Evolutionary conservation across 768 basidiomycete genomes (phyloP).

Genomic region (Lentinula boryana): DNA sequence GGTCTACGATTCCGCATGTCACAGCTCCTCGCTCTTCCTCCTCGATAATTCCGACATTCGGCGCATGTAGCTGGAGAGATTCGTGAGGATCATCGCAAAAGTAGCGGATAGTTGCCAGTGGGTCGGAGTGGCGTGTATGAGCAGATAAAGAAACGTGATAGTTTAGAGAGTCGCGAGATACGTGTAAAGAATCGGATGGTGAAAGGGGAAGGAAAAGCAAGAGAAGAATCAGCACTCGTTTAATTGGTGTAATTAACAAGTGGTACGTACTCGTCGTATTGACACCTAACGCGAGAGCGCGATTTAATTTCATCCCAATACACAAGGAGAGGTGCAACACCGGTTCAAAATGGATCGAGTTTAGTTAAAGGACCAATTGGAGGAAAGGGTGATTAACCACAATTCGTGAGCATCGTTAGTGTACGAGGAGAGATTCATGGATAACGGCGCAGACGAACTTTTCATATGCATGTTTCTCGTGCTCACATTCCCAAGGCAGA

Average conservation of each 20-base stretch:
- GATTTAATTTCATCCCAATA: background rate
- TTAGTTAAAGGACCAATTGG: background rate
- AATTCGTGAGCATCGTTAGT: background rate
- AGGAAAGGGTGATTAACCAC: background rate
- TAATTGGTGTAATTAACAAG: background rate
- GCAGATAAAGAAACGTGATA: constrained; percentile 3
- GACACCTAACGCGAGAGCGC: constrained; percentile 51
- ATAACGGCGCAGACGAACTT: constrained; percentile 46
- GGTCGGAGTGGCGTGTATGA: no score
- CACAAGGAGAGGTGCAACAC: no score
- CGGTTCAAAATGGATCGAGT: background rate
- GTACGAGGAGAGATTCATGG: background rate
- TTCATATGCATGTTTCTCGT: constrained; percentile 82
- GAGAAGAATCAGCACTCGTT: background rate
- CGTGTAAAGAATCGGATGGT: background rate
- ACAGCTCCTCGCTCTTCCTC: constrained; percentile 46
- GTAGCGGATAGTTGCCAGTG: background rate
- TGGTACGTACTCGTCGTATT: constrained; percentile 86
- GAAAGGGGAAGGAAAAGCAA: background rate
- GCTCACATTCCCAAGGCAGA: constrained; percentile 90
- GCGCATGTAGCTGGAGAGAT: constrained; percentile 65
- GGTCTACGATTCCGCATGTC: constrained; percentile 23
- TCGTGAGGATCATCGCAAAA: background rate
- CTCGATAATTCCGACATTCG: constrained; percentile 83
- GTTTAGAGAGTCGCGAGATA: background rate